Evolutionary conservation across 1,139 yeast species (phyloP), one percentile per base, ranked within the genome.

Genomic region (Geotrichum europaeum): DNA sequence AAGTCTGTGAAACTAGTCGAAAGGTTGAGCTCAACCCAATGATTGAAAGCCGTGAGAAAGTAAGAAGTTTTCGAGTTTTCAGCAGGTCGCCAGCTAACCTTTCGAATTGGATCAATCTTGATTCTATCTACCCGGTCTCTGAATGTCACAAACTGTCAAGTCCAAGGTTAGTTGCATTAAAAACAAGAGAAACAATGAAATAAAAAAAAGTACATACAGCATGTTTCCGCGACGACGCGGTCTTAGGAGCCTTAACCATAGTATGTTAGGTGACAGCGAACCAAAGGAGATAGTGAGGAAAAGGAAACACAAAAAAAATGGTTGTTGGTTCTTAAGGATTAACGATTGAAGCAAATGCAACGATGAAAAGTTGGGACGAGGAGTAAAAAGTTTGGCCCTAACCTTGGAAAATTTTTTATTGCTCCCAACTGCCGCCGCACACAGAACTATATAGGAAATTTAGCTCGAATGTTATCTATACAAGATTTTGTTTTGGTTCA

Each of bases 1-100:
- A 91, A 87, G 12, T 81, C 84, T 6, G 86, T 81, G 71, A 90
- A 94, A 59, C 79, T 80, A 3, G 84, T 85, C 58, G 97, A 86
- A 63, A 90, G 75, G 71, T 92, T 94, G 60, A 90, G 83, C 70
- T 94, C 98, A 64, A 79, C 81, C 97, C 98, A 94, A 69, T 89
- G 91, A 60, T 87, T 86, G 63, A 89, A 78, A 0, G 96, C 85
- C 6, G 96, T 81, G 49, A 86, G 75, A 67, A 92, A 89, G 73
- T 87, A 94, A 1, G 97, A 90, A 2, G 84, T 76, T 65, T 87
- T 94, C 68, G 63, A 57, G 72, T 66, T 67, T 34, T 67, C 72
- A 64, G 85, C 87, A 4, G 86, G 86, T 69, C 88, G 79, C 67
- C 83, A 83, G 51, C 80, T 78, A 56, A 88, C 76, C 63, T 83